Conservation (phyloP, 495 filamentous ascomycete genomes). For the Xylaria castorea region DNA sequence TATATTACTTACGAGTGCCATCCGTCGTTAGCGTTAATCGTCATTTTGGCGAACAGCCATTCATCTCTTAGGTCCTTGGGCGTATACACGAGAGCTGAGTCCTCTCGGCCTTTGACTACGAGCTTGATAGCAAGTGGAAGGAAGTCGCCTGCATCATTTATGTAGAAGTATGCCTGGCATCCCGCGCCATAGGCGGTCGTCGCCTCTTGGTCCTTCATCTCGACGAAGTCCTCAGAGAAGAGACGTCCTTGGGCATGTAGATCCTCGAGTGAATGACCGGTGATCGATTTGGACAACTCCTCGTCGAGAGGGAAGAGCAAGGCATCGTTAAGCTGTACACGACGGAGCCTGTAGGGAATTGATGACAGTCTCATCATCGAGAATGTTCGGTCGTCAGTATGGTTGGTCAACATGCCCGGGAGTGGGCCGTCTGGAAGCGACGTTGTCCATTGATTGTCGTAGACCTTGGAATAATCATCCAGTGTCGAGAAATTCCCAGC, state of each 20-base stretch:
- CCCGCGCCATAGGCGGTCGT: slow-evolving; percentile 39
- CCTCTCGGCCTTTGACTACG: slow-evolving; percentile 37
- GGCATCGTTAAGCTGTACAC: slow-evolving; percentile 39
- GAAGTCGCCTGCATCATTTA: slow-evolving; percentile 41
- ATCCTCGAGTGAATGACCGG: slow-evolving; percentile 31
- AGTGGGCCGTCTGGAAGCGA: slow-evolving; percentile 38
- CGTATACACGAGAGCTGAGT: slow-evolving; percentile 44
- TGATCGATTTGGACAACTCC: slow-evolving; percentile 30
- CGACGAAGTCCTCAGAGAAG: slow-evolving; percentile 43
- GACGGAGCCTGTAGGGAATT: slow-evolving; percentile 41
- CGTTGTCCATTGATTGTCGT: slow-evolving; percentile 41
- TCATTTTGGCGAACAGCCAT: slow-evolving; percentile 50
- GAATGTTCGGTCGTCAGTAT: slow-evolving; percentile 48
- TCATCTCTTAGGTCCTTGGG: slow-evolving; percentile 42
- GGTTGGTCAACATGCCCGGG: slow-evolving; percentile 44
- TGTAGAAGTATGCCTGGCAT: slow-evolving; percentile 48
- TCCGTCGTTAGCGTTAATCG: slow-evolving; percentile 49
- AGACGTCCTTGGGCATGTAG: slow-evolving; percentile 40
- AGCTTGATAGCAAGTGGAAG: slow-evolving; percentile 46
- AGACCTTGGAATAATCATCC: slow-evolving; percentile 41
- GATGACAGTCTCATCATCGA: slow-evolving; percentile 48
- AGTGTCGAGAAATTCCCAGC: slow-evolving; percentile 35
- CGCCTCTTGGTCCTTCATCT: slow-evolving; percentile 35
- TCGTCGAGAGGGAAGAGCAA: slow-evolving; percentile 42
- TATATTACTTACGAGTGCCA: slow-evolving; percentile 33